Percentiles rank a stretch among this genome's conserved stretches.
phyloP scores from a whole-genome alignment of 148 eudicot genomes.

The Dianthus caryophyllus region DNA sequence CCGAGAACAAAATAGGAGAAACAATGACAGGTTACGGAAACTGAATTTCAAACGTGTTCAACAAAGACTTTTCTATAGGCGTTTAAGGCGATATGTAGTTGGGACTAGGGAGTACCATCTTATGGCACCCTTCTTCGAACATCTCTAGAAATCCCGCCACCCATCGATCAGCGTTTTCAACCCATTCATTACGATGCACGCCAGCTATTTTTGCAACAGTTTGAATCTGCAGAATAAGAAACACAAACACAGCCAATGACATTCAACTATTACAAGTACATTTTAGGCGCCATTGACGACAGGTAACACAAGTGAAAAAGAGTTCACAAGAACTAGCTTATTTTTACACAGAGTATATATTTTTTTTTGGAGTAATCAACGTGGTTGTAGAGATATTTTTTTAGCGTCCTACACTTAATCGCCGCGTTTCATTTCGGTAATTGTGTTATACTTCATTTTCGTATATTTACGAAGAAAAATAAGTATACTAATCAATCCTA shows the following conservation, averaged over 20 bases:
- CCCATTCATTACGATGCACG: conserved; percentile 70
- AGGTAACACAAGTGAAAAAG: too few relatives aligned
- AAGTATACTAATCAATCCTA: too few relatives aligned
- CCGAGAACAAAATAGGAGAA: neutral
- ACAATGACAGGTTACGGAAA: neutral
- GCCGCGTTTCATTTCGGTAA: too few relatives aligned
- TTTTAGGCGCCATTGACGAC: too few relatives aligned
- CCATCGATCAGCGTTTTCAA: conserved; percentile 79
- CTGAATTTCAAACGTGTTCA: neutral
- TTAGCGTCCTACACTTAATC: too few relatives aligned
- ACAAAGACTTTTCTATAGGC: neutral
- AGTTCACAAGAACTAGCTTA: too few relatives aligned
- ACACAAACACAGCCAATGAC: neutral
- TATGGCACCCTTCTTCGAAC: conserved; percentile 98
- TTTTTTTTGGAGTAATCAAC: too few relatives aligned
- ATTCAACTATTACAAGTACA: too few relatives aligned
- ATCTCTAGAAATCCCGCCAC: conserved; percentile 86
- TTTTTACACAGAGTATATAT: too few relatives aligned
- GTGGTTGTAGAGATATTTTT: too few relatives aligned
- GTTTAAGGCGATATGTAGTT: neutral
- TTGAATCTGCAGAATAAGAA: conserved; percentile 45
- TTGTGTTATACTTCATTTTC: too few relatives aligned
- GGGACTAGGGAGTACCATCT: conserved; percentile 28
- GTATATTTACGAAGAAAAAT: too few relatives aligned
- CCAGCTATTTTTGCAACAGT: conserved; percentile 57